Percentiles rank a stretch among this genome's conserved stretches.
Evolutionary conservation across 805 yeast species (phyloP).

Genomic region (Candida odintsovae): DNA sequence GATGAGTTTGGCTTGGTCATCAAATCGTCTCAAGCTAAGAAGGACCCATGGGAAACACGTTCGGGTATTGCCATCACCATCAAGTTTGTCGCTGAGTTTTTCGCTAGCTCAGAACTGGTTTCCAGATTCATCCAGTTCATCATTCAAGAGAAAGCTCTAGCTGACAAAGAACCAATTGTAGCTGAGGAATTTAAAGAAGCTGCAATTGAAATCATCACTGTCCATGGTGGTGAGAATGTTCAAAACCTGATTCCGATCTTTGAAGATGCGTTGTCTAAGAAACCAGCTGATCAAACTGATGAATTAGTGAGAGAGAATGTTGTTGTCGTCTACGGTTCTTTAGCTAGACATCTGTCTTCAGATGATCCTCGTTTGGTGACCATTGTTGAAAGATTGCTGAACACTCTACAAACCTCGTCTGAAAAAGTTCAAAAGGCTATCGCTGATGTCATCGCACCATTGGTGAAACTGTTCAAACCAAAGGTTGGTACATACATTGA

Average conservation of each 20-base stretch:
- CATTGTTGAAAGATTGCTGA: slow-evolving; percentile 64
- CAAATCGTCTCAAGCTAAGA: slow-evolving; percentile 51
- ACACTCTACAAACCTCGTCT: slow-evolving; percentile 79
- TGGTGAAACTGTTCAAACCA: slow-evolving; percentile 53
- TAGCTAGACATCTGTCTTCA: slow-evolving; percentile 75
- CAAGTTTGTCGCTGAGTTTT: slow-evolving; percentile 46
- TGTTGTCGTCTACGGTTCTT: slow-evolving; percentile 83
- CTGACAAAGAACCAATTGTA: slow-evolving; percentile 67
- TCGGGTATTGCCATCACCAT: slow-evolving; percentile 74
- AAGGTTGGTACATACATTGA: slow-evolving; percentile 52
- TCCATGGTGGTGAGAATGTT: slow-evolving; percentile 60
- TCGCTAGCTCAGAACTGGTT: slow-evolving; percentile 33
- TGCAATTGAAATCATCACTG: slow-evolving; percentile 67
- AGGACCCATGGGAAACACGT: slow-evolving; percentile 81
- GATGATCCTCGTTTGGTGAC: slow-evolving; percentile 59
- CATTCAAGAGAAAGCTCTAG: slow-evolving; percentile 58
- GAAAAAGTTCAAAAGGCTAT: slow-evolving; percentile 88
- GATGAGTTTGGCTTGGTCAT: slow-evolving; percentile 80
- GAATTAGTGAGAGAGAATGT: slow-evolving; percentile 71
- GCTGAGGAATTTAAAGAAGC: slow-evolving; percentile 84
- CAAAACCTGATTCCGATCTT: slow-evolving; percentile 77
- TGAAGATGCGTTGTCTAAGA: slow-evolving; percentile 53
- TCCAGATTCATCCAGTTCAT: slow-evolving; percentile 56
- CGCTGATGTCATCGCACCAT: slow-evolving; percentile 79
- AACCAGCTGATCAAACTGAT: slow-evolving; percentile 41